Evolutionary conservation across 352 stramenopile genomes (phyloP).

Genomic region (Thalassiosira hispida): DNA sequence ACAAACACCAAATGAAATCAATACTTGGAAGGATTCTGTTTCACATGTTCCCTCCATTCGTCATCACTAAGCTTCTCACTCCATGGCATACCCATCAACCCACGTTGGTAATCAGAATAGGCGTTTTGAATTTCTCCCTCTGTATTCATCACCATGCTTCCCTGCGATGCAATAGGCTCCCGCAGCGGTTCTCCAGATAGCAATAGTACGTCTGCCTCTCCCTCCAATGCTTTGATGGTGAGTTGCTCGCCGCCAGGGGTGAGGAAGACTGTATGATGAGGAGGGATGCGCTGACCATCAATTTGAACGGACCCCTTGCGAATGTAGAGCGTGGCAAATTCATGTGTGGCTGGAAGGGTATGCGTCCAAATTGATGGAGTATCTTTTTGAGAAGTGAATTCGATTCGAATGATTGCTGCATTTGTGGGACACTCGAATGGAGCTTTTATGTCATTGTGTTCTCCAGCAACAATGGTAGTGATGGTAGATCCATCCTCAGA

Average conservation of each 20-base stretch:
- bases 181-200: slow-evolving; percentile 71
- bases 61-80: slow-evolving; percentile 78
- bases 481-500: slow-evolving; percentile 40
- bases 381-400: slow-evolving; percentile 64
- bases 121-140: slow-evolving; percentile 78
- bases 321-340: slow-evolving; percentile 79
- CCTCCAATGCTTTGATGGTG: slow-evolving; percentile 35
- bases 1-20: slow-evolving; percentile 6
- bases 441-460: slow-evolving; percentile 44
- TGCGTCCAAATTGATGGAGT: slow-evolving; percentile 57
- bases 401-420: slow-evolving; percentile 62
- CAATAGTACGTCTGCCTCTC: slow-evolving; percentile 77
- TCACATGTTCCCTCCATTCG: slow-evolving; percentile 81
- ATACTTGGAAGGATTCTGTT: slow-evolving; percentile 65
- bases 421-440: slow-evolving; percentile 56
- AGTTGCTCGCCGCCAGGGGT: slow-evolving; percentile 39
- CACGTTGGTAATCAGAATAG: slow-evolving; percentile 81
- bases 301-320: slow-evolving; percentile 60
- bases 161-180: slow-evolving; percentile 77
- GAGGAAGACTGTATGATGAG: slow-evolving; percentile 70
- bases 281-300: slow-evolving; percentile 39
- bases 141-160: slow-evolving; percentile 86
- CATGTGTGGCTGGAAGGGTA: slow-evolving; percentile 42
- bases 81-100: slow-evolving; percentile 84
- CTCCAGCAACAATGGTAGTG: slow-evolving; percentile 53